Percentiles rank a stretch among this genome's conserved stretches.
Conservation (phyloP, 2,329 filamentous ascomycete species). For the Monilinia vaccinii-corymbosi region DNA sequence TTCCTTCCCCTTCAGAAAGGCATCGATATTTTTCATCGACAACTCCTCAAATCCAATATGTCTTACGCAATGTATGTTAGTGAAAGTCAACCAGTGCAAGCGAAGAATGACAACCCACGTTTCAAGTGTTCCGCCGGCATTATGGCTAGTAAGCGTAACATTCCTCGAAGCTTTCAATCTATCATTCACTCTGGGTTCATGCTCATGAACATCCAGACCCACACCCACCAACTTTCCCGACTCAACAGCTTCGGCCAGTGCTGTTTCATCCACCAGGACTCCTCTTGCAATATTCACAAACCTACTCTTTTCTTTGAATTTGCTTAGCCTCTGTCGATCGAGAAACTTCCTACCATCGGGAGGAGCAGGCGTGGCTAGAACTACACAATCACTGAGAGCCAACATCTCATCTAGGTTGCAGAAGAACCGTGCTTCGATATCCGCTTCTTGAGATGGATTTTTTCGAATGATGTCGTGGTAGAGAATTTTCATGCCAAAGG, state of each 20-base stretch:
- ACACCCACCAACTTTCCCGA: conserved; percentile 40
- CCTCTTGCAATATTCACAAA: conserved; percentile 61
- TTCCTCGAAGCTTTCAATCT: conserved; percentile 24
- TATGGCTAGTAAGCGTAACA: conserved; percentile 54
- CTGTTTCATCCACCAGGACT: conserved; percentile 55
- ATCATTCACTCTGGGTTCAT: conserved; percentile 41
- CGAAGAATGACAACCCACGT: conserved; percentile 31
- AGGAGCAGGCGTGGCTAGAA: conserved; percentile 50
- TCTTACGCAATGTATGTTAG: conserved; percentile 13
- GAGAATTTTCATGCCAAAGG: conserved; percentile 58
- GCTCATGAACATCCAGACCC: conserved; percentile 55
- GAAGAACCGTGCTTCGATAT: conserved; percentile 45
- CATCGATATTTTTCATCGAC: conserved; percentile 57
- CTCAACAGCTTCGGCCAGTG: conserved; percentile 50
- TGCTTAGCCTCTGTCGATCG: conserved; percentile 36
- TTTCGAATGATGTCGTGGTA: conserved; percentile 52
- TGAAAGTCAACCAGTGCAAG: too few relatives aligned
- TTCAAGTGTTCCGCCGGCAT: conserved; percentile 57
- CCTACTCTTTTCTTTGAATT: conserved; percentile 45
- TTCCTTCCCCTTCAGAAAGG: conserved; percentile 37
- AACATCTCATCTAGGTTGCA: conserved; percentile 43
- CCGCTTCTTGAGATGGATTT: conserved; percentile 22
- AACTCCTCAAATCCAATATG: conserved; percentile 54
- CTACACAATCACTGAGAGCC: conserved; percentile 45
- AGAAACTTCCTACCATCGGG: conserved; percentile 41